Conservation (phyloP, 2,329 filamentous ascomycete genomes). For the Colletotrichum euphorbiae region DNA sequence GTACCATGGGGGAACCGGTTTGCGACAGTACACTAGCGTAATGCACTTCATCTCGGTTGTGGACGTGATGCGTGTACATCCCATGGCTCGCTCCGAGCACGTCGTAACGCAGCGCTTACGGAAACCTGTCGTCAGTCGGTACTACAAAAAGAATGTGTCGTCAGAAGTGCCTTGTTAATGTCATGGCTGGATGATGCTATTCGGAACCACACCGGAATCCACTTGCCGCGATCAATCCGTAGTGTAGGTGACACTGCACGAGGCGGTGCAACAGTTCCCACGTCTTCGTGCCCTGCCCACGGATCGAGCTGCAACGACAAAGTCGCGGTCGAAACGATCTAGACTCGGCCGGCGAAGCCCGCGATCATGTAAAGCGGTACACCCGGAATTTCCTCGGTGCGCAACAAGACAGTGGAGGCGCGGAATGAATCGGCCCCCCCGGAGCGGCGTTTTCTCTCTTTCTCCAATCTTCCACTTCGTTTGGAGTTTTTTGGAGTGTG, state of each 20-base stretch:
- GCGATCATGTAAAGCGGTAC: constrained; percentile 11
- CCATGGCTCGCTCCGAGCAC: too few relatives aligned
- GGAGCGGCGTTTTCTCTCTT: neutral
- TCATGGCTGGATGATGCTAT: constrained; percentile 35
- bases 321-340: constrained; percentile 22
- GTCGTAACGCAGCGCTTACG: too few relatives aligned
- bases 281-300: too few relatives aligned
- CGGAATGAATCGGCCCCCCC: constrained; percentile 9
- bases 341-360: constrained; percentile 9
- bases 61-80: neutral
- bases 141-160: too few relatives aligned
- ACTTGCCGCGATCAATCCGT: constrained; percentile 30
- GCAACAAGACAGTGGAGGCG: neutral
- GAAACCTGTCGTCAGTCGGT: too few relatives aligned
- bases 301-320: too few relatives aligned
- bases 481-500: constrained; percentile 3
- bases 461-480: neutral
- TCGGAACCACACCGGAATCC: constrained; percentile 30
- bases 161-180: neutral
- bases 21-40: neutral
- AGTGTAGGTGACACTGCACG: neutral
- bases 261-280: neutral
- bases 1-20: constrained; percentile 5
- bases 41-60: constrained; percentile 12
- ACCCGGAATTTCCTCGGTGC: neutral